These are phyloP conservation scores for Nothophaeocryptopus gaeumannii DNA, from an alignment of 2,329 filamentous ascomycete genomes.

Conservation along the genomic window DNA sequence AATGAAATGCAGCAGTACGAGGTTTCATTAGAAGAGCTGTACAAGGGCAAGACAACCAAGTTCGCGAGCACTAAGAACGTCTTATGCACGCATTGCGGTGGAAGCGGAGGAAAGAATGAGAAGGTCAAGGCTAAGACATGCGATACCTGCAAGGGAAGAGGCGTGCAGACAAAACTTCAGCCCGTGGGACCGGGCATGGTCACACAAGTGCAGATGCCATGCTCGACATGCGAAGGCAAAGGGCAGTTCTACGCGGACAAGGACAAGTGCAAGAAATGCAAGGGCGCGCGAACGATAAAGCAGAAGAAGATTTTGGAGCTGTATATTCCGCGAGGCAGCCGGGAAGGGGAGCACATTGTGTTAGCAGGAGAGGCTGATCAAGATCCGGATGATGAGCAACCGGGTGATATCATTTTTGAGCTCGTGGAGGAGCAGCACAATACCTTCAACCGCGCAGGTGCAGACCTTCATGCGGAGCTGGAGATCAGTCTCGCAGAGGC, in stretches of 20 bases:
- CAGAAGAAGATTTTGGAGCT: constrained; percentile 94
- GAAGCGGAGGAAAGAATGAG: constrained; percentile 77
- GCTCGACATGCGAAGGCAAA: constrained; percentile 79
- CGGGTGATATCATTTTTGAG: constrained; percentile 90
- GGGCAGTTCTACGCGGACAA: constrained; percentile 90
- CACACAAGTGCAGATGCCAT: constrained; percentile 74
- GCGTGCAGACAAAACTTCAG: constrained; percentile 70
- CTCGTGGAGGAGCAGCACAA: constrained; percentile 79
- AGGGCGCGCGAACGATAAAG: constrained; percentile 80
- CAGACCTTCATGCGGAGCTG: constrained; percentile 79
- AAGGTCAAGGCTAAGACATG: constrained; percentile 83
- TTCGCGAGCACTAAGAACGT: constrained; percentile 95
- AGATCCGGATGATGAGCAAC: constrained; percentile 79
- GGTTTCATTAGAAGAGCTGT: constrained; percentile 88
- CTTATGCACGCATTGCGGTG: constrained; percentile 82
- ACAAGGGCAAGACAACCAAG: constrained; percentile 97
- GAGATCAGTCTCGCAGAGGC: constrained; percentile 80
- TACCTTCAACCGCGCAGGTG: constrained; percentile 75
- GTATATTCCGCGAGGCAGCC: constrained; percentile 82
- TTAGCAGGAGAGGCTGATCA: constrained; percentile 94
- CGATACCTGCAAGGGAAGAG: constrained; percentile 78
- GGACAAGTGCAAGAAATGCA: constrained; percentile 98
- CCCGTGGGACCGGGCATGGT: constrained; percentile 85
- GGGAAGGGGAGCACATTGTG: constrained; percentile 81
- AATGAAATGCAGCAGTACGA: constrained; percentile 90